A percentile compares a stretch with the other conserved stretches of the same genome.
phyloP scores from a whole-genome alignment of 306 rosid genomes.

The Neltuma alba region DNA sequence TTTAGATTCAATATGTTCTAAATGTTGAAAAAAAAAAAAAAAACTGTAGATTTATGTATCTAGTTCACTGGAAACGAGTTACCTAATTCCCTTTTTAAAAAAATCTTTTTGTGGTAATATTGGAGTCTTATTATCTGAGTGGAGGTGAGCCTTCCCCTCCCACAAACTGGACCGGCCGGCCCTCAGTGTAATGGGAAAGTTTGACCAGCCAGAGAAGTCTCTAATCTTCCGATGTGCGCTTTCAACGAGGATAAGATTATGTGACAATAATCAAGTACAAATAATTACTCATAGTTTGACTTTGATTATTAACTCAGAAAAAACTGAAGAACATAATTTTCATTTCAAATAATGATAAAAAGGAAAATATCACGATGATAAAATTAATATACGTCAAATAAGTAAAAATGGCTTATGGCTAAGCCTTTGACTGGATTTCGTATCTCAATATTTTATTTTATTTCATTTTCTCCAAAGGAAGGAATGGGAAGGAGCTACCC shows the following conservation, averaged over 20 bases:
- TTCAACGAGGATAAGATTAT: neutral
- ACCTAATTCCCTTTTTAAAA: neutral
- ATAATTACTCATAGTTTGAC: neutral
- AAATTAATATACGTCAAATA: neutral
- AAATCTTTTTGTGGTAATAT: neutral
- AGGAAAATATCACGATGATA: too few species aligned
- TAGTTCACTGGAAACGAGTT: neutral
- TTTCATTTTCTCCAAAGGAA: neutral
- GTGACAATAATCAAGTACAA: neutral
- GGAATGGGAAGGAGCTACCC: neutral
- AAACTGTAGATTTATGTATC: neutral
- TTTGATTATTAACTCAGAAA: neutral
- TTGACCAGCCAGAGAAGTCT: neutral
- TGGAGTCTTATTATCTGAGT: neutral
- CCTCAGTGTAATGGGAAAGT: neutral
- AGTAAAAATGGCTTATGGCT: neutral
- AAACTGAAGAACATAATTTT: neutral
- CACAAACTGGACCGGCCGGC: neutral
- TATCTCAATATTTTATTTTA: neutral
- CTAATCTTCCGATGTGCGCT: neutral
- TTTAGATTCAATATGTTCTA: neutral
- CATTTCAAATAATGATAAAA: too few species aligned
- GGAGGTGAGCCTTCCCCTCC: neutral
- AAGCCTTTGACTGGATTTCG: neutral
- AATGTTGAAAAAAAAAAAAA: neutral